A percentile compares a stretch with the other conserved stretches of the same genome.
Evolutionary conservation across 2,329 filamentous ascomycete genomes (phyloP).

Genomic region (Aspergillus fumigatiaffinis): DNA sequence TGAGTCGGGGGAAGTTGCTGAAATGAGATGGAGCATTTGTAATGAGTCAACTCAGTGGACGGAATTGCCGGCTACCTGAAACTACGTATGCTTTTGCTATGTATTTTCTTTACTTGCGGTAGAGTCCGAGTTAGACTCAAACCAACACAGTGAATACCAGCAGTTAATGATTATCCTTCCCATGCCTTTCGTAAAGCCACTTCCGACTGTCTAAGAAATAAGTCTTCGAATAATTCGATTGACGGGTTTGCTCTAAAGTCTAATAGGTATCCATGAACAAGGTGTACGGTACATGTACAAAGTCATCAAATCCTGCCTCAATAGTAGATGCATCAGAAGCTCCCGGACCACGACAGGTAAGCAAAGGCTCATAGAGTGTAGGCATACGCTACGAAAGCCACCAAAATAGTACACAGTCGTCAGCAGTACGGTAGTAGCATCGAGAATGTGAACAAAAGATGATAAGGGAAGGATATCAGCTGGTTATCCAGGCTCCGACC

Average conservation of each 20-base stretch:
- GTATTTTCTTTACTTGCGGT: neutral
- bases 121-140: neutral
- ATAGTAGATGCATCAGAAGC: neutral
- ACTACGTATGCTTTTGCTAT: neutral
- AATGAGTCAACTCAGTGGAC: neutral
- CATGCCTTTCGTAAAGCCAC: neutral
- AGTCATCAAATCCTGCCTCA: neutral
- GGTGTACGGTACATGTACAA: neutral
- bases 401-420: neutral
- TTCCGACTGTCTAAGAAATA: neutral
- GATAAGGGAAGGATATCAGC: slow-evolving; percentile 41
- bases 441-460: neutral
- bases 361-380: neutral
- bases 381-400: neutral
- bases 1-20: slow-evolving; percentile 27
- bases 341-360: neutral
- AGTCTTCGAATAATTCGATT: neutral
- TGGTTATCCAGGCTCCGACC: slow-evolving; percentile 82
- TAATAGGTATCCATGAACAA: neutral
- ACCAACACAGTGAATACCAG: neutral
- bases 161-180: neutral
- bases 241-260: neutral
- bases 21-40: neutral
- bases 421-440: neutral
- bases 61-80: neutral